phyloP scores from a whole-genome alignment of 2,329 filamentous ascomycete genomes.

The Trichoderma atrobrunneum region DNA sequence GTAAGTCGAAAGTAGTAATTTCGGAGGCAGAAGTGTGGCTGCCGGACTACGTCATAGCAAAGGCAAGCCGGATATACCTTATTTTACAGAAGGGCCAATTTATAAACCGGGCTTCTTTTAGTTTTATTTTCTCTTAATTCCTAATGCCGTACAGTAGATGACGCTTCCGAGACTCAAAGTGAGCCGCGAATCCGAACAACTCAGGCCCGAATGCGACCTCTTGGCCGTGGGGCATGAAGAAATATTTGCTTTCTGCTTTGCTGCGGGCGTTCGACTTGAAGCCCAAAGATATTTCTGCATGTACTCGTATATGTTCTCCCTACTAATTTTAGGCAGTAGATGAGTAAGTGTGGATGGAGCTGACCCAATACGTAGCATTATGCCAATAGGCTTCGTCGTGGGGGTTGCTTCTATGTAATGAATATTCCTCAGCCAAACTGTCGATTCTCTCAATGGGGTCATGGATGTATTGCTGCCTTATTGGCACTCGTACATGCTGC shows the following conservation, averaged over 20 bases:
- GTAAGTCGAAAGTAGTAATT: neutral
- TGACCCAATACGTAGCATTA: neutral
- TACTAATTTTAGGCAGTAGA: neutral
- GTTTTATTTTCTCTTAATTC: neutral
- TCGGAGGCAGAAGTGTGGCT: neutral
- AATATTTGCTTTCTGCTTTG: neutral
- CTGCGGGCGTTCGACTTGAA: neutral
- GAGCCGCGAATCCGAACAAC: neutral
- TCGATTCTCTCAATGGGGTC: neutral
- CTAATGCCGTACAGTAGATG: neutral
- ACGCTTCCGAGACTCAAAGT: neutral
- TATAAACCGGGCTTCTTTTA: neutral
- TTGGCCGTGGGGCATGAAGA: neutral
- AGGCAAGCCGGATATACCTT: neutral
- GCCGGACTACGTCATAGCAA: constrained; percentile 1
- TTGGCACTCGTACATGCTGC: neutral
- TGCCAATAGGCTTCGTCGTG: constrained; percentile 10
- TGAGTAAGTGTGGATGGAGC: neutral
- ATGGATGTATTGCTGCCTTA: constrained; percentile 8
- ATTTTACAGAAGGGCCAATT: neutral
- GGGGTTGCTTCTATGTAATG: constrained; percentile 12
- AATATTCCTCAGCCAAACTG: neutral
- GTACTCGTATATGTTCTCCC: neutral
- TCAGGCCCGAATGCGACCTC: neutral
- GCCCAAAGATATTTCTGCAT: neutral